Evolutionary conservation across 805 yeast species (phyloP).

Genomic region (Candida ficus): DNA sequence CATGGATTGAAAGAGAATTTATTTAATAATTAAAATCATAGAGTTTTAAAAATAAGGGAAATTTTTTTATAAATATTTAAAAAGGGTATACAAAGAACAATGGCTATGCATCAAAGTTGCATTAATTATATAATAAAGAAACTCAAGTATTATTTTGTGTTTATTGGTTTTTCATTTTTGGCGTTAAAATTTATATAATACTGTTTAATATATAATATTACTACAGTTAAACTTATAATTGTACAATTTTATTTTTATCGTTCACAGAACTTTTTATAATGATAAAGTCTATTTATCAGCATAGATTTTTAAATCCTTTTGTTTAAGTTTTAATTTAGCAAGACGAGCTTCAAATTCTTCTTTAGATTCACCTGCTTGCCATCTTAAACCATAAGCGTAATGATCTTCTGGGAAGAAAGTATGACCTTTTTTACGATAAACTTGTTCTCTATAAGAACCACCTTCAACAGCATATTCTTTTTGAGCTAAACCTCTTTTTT

Average conservation of each 20-base stretch:
- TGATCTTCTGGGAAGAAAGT: slow-evolving; percentile 19
- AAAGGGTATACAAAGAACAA: background rate
- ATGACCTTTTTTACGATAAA: slow-evolving; percentile 22
- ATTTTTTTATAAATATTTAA: background rate
- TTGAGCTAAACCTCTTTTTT: slow-evolving; percentile 32
- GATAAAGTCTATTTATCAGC: too few species aligned
- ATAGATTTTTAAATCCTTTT: too few species aligned
- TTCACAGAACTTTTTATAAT: too few species aligned
- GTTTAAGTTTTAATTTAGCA: too few species aligned
- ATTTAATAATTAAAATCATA: slow-evolving; percentile 1
- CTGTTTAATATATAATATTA: too few species aligned
- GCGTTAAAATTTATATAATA: too few species aligned
- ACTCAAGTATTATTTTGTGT: too few species aligned
- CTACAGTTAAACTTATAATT: too few species aligned
- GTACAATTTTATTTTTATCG: too few species aligned
- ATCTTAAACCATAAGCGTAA: slow-evolving; percentile 19
- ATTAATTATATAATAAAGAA: too few species aligned
- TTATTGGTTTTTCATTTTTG: background rate
- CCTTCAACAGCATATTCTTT: slow-evolving; percentile 24
- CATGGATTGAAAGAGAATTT: slow-evolving; percentile 15
- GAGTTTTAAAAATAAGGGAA: background rate
- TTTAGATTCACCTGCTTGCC: slow-evolving; percentile 25
- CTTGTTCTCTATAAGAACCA: slow-evolving; percentile 32
- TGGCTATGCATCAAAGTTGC: too few species aligned
- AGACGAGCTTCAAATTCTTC: slow-evolving; percentile 29